phyloP scores from a whole-genome alignment of 805 yeast species.

The Zygosaccharomyces gambellarensis region DNA sequence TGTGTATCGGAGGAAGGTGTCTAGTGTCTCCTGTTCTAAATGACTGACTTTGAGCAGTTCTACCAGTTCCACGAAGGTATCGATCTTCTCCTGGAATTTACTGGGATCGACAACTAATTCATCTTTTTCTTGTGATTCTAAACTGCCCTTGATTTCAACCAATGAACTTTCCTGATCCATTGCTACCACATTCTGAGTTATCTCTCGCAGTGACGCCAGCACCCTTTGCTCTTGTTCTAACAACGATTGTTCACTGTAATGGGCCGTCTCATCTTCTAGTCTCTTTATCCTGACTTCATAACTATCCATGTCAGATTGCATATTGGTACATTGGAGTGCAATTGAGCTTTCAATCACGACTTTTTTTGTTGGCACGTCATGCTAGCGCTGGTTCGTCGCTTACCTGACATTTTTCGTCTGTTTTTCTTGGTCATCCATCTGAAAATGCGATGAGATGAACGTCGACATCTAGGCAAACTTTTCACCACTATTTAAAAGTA shows the following conservation, averaged over 20 bases:
- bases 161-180: slow-evolving; percentile 23
- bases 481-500: neutral
- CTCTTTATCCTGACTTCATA: slow-evolving; percentile 11
- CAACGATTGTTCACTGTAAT: slow-evolving; percentile 17
- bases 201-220: slow-evolving; percentile 18
- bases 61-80: slow-evolving; percentile 21
- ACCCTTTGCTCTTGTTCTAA: slow-evolving; percentile 22
- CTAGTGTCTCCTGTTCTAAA: slow-evolving; percentile 33
- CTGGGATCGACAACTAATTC: slow-evolving; percentile 18
- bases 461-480: neutral
- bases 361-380: neutral
- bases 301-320: slow-evolving; percentile 2
- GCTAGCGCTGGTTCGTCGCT: too few species aligned
- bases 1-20: slow-evolving; percentile 30
- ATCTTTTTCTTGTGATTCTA: neutral
- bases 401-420: neutral
- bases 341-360: neutral
- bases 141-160: slow-evolving; percentile 5
- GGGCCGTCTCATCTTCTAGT: slow-evolving; percentile 16
- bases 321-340: neutral
- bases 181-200: slow-evolving; percentile 20
- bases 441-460: neutral
- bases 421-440: neutral
- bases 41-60: slow-evolving; percentile 24
- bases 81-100: slow-evolving; percentile 15